Conservation (phyloP, 2,329 filamentous ascomycete species). For the Samsoniella hepiali region DNA sequence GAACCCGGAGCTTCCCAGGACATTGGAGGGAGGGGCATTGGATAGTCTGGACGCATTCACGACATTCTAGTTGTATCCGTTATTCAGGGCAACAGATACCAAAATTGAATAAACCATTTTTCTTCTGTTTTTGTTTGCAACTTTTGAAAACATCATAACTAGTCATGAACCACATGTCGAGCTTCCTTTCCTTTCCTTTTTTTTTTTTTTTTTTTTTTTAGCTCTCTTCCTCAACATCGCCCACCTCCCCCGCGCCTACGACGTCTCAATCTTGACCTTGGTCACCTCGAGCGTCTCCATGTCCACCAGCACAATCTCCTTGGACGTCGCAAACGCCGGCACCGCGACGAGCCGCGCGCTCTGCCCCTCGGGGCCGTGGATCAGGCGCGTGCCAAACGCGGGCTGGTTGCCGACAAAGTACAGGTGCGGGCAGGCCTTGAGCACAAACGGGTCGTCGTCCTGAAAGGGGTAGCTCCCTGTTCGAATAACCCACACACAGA, state of each 20-base stretch:
- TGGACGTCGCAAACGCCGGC: constrained; percentile 75
- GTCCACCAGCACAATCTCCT: constrained; percentile 80
- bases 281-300: constrained; percentile 79
- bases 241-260: background rate
- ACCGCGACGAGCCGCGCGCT: constrained; percentile 75
- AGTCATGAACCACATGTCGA: background rate
- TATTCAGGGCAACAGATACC: too few relatives aligned
- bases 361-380: constrained; percentile 66
- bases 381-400: constrained; percentile 67
- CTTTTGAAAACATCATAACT: background rate
- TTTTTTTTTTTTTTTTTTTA: background rate
- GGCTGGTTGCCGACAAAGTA: constrained; percentile 89
- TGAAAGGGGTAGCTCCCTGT: constrained; percentile 95
- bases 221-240: background rate
- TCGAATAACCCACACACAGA: background rate
- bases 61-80: too few relatives aligned
- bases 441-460: constrained; percentile 84
- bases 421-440: constrained; percentile 81
- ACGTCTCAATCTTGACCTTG: constrained; percentile 55
- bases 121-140: too few relatives aligned
- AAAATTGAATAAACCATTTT: too few relatives aligned
- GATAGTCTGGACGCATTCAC: too few relatives aligned
- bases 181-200: background rate
- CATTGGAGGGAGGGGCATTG: too few relatives aligned
- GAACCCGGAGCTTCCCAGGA: too few relatives aligned